phyloP scores from a whole-genome alignment of 495 filamentous ascomycete species.

The Elasticomyces elasticus region DNA sequence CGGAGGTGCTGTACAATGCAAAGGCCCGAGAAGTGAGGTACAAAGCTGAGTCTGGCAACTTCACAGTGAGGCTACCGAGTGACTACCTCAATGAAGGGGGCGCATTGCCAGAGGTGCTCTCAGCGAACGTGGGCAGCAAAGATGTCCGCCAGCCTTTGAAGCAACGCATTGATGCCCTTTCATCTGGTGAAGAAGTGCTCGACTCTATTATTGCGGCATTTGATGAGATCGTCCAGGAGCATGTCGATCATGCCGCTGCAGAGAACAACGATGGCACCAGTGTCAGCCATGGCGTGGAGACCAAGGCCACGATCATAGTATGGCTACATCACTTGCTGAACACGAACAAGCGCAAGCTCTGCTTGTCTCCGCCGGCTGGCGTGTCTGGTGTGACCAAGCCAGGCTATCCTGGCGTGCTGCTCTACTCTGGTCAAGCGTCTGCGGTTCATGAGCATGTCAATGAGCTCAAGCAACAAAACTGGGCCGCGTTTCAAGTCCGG shows the following conservation, averaged over 20 bases:
- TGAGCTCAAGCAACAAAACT: slow-evolving; percentile 30
- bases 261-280: background rate
- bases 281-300: slow-evolving; percentile 1
- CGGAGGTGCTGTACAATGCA: slow-evolving; percentile 21
- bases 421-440: slow-evolving; percentile 26
- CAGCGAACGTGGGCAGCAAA: slow-evolving; percentile 18
- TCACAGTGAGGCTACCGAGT: slow-evolving; percentile 27
- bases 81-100: slow-evolving; percentile 16
- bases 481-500: slow-evolving; percentile 34
- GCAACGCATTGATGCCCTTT: slow-evolving; percentile 10
- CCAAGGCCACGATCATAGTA: slow-evolving; percentile 28
- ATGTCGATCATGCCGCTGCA: background rate
- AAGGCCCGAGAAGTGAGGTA: slow-evolving; percentile 28
- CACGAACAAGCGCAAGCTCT: slow-evolving; percentile 32
- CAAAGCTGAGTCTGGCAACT: slow-evolving; percentile 1
- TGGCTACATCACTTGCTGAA: slow-evolving; percentile 36
- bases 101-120: slow-evolving; percentile 25
- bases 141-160: slow-evolving; percentile 28
- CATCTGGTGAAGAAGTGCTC: slow-evolving; percentile 29
- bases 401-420: slow-evolving; percentile 33
- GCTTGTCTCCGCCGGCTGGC: slow-evolving; percentile 21
- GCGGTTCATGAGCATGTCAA: slow-evolving; percentile 31
- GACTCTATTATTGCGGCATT: slow-evolving; percentile 30
- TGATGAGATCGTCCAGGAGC: slow-evolving; percentile 18
- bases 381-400: slow-evolving; percentile 33